Evolutionary conservation across 192 early-diverging fungal genomes (phyloP).

Genomic region (Podila epicladia): DNA sequence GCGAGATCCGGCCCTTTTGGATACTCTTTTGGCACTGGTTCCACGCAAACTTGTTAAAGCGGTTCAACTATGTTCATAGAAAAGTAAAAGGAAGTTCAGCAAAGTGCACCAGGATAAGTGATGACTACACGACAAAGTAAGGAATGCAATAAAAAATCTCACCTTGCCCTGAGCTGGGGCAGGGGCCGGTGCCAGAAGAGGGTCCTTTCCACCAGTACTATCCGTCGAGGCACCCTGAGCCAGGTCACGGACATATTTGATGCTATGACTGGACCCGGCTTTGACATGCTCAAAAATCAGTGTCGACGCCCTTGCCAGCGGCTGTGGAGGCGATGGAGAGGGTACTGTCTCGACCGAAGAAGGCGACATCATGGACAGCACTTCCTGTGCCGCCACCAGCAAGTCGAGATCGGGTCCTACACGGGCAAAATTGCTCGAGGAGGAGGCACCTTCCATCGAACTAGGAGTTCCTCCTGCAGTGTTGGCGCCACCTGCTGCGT

Average conservation of each 20-base stretch:
- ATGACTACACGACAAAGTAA: not conserved
- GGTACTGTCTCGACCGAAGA: not conserved
- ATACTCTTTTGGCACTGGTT: slow-evolving; percentile 49
- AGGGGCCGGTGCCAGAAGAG: not conserved
- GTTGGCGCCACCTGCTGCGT: not conserved
- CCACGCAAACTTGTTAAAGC: slow-evolving; percentile 58
- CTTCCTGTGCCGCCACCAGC: slow-evolving; percentile 43
- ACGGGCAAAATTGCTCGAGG: not conserved
- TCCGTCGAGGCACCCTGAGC: not conserved
- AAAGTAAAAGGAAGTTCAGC: not conserved
- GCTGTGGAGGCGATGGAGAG: slow-evolving; percentile 6
- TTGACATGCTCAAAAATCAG: slow-evolving; percentile 37
- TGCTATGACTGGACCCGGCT: slow-evolving; percentile 21
- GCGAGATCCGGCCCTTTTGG: slow-evolving; percentile 35
- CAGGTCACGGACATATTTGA: not conserved
- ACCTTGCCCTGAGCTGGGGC: slow-evolving; percentile 1
- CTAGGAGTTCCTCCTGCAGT: not conserved
- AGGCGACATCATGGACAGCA: slow-evolving; percentile 29
- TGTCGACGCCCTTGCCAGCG: slow-evolving; percentile 2
- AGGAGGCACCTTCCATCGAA: slow-evolving; percentile 14
- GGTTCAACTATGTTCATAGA: slow-evolving; percentile 28
- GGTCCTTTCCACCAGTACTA: not conserved
- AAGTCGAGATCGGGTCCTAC: slow-evolving; percentile 40
- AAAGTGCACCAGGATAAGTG: not conserved
- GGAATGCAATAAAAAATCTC: not conserved